Evolutionary conservation across 306 rosid genomes (phyloP), one percentile per base, ranked within the genome.

Genomic region (Cyclanthera cordifolia): DNA sequence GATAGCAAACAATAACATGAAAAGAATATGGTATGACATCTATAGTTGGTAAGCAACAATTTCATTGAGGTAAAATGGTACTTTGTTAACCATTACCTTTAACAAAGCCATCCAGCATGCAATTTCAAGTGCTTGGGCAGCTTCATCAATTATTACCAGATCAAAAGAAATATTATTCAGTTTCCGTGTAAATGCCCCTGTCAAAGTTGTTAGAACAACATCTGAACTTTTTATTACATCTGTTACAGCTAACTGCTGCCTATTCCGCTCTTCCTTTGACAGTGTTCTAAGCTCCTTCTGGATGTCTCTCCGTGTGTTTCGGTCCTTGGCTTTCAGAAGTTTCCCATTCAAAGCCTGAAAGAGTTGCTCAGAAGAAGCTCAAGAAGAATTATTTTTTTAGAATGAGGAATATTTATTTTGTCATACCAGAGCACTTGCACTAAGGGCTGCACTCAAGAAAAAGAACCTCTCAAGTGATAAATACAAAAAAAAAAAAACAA

Each of bases 101-200:
- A 93, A 82, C 37, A 90, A 67, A 54, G 96, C 90, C 71, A 93
- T 85, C 99, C 96, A 90, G 78, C 99, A 93, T 64, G 95, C 91
- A 53, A 93, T 82, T 84, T 93, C 99, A 76, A 93, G 99, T 55
- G 99, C 99, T 85, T 87, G 96, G 73, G 99, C 99, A 78, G 99
- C 96, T 86, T 93, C 99, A 60, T 89, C 96, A 73, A 93, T 93
- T 52, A 93, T 93, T 32, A 93, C 95, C 84, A 93, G 81, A 80
- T 93, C 96, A 82, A 89, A 93, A 75, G 99, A 86, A 72, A 84
- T 84, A 74, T 46, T 80, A 23, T 82, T 82, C 57, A 93, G 88
- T 75, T 93, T 93, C 83, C 68, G 90, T 71, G 99, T 66, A 50
- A 30, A 82, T 54, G 95, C 89, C 69, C 99, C 99, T 59, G 85